Evolutionary conservation across 208 protist genomes (phyloP), one percentile per base, ranked within the genome.

Genomic region (Trypanosoma conorhini): DNA sequence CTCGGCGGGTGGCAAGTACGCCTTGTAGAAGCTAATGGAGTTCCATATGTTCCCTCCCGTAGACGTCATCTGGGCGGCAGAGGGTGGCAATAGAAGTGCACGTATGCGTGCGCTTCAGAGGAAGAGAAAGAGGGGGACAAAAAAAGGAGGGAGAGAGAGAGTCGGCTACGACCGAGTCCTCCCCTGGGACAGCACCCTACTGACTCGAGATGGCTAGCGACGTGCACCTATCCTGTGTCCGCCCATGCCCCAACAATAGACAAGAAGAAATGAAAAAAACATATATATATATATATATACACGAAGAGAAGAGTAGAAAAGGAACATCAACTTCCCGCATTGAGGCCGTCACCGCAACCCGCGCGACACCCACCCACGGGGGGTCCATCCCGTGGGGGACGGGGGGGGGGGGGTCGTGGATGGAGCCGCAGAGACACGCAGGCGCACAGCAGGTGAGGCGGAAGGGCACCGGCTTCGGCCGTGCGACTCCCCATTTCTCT

Each of bases 1-100:
- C 21, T 92, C 86, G 24, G 79, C 77, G 44, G 72, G 44, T 0
- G 86, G 89, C 0, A 95, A 77, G 55, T 88, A 95, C 10, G 86
- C 85, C 70, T 86, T 89, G 77, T 95, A 95, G 61, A 90, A 95
- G 5, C 63, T 62, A 28, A 85, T 72, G 0, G 72, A 61, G 21
- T 74, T 65, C 77, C 88, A 95, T 24, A 81, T 80, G 17, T 76
- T 68, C 28, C 66, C 57, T 3, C 80, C 74, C 3, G 79, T 56
- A 26, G 78, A 70, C 3, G 76, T 68, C 83, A 94, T 89, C 12
- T 31, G 2, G 3, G n/a, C 21, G 28, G 1, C 51, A 46, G 42
- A 12, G 8, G 1, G 15, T 21, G 17, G 15, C 15, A 46, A 46
- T 3, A 46, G 17, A 21, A 46, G 9, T 46, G 33, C 7, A 38